A percentile compares a stretch with the other conserved stretches of the same genome.
Conservation (phyloP, 75 land plant genomes). For the Cryptomeria japonica region DNA sequence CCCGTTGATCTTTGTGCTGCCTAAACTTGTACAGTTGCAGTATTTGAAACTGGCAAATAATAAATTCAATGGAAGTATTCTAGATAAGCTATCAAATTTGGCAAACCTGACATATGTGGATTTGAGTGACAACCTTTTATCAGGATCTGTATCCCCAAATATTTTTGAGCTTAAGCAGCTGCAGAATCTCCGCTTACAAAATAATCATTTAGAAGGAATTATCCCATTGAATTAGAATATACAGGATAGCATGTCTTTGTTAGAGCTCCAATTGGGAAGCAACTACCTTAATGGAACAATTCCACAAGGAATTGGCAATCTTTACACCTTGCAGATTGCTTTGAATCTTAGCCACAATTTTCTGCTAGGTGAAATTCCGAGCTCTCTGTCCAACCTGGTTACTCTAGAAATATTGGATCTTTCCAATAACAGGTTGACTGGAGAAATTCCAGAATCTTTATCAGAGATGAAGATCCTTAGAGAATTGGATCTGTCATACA, state of each 20-base stretch:
- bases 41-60: not conserved
- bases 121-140: conserved; percentile 33
- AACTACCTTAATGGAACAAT: conserved; percentile 26
- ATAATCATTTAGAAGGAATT: conserved; percentile 29
- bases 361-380: not conserved
- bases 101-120: not conserved
- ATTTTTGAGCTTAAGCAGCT: conserved; percentile 25
- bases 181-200: conserved; percentile 19
- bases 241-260: conserved; percentile 12
- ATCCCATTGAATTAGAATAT: conserved; percentile 23
- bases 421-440: not conserved
- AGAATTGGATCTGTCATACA: conserved; percentile 23
- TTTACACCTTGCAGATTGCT: conserved; percentile 10
- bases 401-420: conserved; percentile 5
- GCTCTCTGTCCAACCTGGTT: not conserved
- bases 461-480: not conserved
- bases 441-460: not conserved
- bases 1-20: conserved; percentile 1
- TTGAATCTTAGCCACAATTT: conserved; percentile 3
- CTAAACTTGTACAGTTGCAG: not conserved
- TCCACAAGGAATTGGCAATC: not conserved
- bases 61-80: not conserved
- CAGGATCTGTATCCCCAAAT: conserved; percentile 25
- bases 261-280: conserved; percentile 45
- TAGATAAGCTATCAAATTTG: not conserved